A percentile compares a stretch with the other conserved stretches of the same genome.
phyloP scores from a whole-genome alignment of 108 stramenopile genomes.

The Fistulifera pelliculosa region DNA sequence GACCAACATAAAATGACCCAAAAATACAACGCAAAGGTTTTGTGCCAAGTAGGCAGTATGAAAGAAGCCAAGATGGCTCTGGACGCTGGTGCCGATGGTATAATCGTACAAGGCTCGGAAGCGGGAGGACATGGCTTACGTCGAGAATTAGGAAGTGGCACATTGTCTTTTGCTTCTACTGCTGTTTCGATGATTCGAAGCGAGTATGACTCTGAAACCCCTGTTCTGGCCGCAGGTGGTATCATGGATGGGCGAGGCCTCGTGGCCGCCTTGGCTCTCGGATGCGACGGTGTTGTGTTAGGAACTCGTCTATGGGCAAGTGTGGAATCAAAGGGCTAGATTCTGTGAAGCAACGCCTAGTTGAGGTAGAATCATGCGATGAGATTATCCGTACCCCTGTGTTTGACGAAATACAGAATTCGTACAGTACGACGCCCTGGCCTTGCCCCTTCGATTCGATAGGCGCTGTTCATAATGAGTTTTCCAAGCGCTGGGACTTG shows the following conservation, averaged over 20 bases:
- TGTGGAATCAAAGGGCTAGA: conserved; percentile 37
- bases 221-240: conserved; percentile 63
- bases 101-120: conserved; percentile 70
- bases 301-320: conserved; percentile 70
- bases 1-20: conserved; percentile 51
- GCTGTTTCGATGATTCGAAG: conserved; percentile 19
- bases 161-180: conserved; percentile 45
- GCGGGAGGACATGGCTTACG: conserved; percentile 75
- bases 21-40: conserved; percentile 31
- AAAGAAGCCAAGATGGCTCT: conserved; percentile 39
- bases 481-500: conserved; percentile 53
- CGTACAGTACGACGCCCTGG: conserved; percentile 33
- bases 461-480: conserved; percentile 49
- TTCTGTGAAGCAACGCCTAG: conserved; percentile 32
- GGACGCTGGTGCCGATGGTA: conserved; percentile 44
- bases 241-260: conserved; percentile 61
- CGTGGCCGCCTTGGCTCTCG: conserved; percentile 50
- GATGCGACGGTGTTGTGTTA: conserved; percentile 64
- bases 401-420: conserved; percentile 59
- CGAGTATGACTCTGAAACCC: conserved; percentile 1
- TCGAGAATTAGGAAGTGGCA: conserved; percentile 51
- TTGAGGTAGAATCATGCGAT: conserved; percentile 40
- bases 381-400: conserved; percentile 53
- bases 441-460: conserved; percentile 59
- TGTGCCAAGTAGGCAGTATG: conserved; percentile 62